A percentile compares a stretch with the other conserved stretches of the same genome.
Conservation (phyloP, 495 filamentous ascomycete genomes). For the Endocarpon pusillum region DNA sequence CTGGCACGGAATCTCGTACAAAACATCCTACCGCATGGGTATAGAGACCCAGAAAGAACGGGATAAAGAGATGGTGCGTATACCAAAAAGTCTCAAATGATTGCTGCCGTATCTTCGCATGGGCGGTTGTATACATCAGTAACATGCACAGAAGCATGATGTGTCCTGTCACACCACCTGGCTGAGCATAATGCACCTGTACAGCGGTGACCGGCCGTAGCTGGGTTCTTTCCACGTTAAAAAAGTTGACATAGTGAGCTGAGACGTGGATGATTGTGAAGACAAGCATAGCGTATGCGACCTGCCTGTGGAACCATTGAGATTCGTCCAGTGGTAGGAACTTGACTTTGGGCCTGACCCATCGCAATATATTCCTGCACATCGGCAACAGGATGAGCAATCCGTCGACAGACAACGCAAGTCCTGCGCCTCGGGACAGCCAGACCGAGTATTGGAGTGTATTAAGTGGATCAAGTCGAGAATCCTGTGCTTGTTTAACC, state of each 20-base stretch:
- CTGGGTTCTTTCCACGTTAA: slow-evolving; percentile 78
- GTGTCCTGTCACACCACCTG: slow-evolving; percentile 88
- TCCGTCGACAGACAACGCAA: slow-evolving; percentile 66
- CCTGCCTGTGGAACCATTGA: slow-evolving; percentile 91
- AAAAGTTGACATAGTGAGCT: slow-evolving; percentile 96
- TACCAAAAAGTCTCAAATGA: slow-evolving; percentile 97
- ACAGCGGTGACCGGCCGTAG: slow-evolving; percentile 65
- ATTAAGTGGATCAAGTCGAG: slow-evolving; percentile 59
- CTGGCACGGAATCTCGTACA: slow-evolving; percentile 55
- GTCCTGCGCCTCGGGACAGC: slow-evolving; percentile 83
- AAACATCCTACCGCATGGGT: slow-evolving; percentile 95
- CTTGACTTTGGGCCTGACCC: slow-evolving; percentile 68
- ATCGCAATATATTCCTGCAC: slow-evolving; percentile 76
- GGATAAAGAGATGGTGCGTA: slow-evolving; percentile 92
- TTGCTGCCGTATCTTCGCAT: slow-evolving; percentile 85
- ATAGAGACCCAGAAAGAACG: slow-evolving; percentile 84
- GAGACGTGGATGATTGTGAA: slow-evolving; percentile 64
- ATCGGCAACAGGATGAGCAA: slow-evolving; percentile 83
- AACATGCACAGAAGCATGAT: slow-evolving; percentile 98
- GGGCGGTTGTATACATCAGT: slow-evolving; percentile 92
- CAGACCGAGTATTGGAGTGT: slow-evolving; percentile 75
- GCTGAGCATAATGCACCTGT: slow-evolving; percentile 82
- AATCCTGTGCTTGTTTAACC: slow-evolving; percentile 56
- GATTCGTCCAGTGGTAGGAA: slow-evolving; percentile 89
- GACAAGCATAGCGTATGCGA: slow-evolving; percentile 74